Evolutionary conservation across 768 basidiomycete genomes (phyloP), one percentile per base, ranked within the genome.

Genomic region (Ramaria rubella): DNA sequence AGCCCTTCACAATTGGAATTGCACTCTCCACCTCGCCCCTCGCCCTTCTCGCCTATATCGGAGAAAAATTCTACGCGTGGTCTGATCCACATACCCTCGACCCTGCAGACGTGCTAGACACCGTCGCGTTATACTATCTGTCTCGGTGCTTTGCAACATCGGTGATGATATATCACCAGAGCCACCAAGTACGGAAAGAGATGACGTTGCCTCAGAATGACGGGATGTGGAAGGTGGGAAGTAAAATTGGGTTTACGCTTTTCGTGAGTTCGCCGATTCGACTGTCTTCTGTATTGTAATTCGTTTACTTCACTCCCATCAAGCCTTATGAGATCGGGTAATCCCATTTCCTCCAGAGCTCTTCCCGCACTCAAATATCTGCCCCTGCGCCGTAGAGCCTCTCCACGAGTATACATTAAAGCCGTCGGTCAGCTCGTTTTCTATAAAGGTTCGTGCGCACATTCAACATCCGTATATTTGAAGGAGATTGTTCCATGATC

Each of bases 1-100:
- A 63, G 62, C 62, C 62, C 15, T 44, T 58, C 45, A 63, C 62
- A 26, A 61, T 63, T n/a, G 62, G 62, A n/a, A 52, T 59, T 31
- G 58, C 62, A 23, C 44, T 63, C 26, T 31, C 54, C 33, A 51
- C 53, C n/a, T 62, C 61, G 23, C 62, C 62, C 5, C 30, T 63
- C 1, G 44, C 60, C 19, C 33, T 61, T 19, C 61, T 63, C 15
- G 57, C 60, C 5, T 63, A 63, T 34, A 63, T 63, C 42, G 62
- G 62, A 4, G 62, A 63, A 53, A 63, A 63, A 30, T 52, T 63
- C 27, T 49, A 57, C 23, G 45, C 58, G n/a, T 63, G 62, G 62
- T 62, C 61, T 27, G 61, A 63, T 38, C 55, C 60, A 4, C 38
- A 27, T 17, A 42, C 36, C 23, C 30, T 59, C 29, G 58, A 61